These are phyloP conservation scores for Tympanopsis confertula DNA, from an alignment of 2,329 filamentous ascomycete species.

Conservation along the genomic window DNA sequence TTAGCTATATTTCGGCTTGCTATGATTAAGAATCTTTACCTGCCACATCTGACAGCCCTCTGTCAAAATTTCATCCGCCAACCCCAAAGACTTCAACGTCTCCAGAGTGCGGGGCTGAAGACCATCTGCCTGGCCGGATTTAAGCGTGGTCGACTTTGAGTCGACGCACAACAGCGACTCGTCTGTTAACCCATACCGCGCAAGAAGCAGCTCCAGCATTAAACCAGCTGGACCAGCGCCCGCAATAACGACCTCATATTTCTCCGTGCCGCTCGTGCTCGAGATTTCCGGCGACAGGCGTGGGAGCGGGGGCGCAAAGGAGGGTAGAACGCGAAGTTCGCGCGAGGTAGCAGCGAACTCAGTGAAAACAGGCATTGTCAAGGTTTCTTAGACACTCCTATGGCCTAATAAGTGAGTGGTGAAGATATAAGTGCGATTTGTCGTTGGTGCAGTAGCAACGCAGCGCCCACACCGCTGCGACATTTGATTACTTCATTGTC, in stretches of 20 bases:
- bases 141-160: constrained; percentile 20
- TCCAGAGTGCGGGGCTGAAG: constrained; percentile 28
- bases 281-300: constrained; percentile 13
- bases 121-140: constrained; percentile 28
- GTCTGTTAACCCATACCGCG: constrained; percentile 27
- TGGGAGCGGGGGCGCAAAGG: constrained; percentile 23
- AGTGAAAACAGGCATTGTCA: constrained; percentile 23
- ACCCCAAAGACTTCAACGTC: constrained; percentile 25
- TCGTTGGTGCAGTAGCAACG: no score
- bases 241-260: constrained; percentile 27
- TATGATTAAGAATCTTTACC: constrained; percentile 1
- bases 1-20: background rate
- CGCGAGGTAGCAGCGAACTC: constrained; percentile 19
- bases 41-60: constrained; percentile 25
- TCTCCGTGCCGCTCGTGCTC: constrained; percentile 10
- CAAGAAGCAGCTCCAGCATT: constrained; percentile 24
- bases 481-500: no score
- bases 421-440: no score
- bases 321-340: constrained; percentile 24
- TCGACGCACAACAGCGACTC: constrained; percentile 27
- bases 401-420: no score
- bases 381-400: no score
- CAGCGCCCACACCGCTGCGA: no score
- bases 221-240: constrained; percentile 29
- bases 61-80: constrained; percentile 22